phyloP scores from a whole-genome alignment of 1,139 yeast genomes.

The Debaryomyces udenii region DNA sequence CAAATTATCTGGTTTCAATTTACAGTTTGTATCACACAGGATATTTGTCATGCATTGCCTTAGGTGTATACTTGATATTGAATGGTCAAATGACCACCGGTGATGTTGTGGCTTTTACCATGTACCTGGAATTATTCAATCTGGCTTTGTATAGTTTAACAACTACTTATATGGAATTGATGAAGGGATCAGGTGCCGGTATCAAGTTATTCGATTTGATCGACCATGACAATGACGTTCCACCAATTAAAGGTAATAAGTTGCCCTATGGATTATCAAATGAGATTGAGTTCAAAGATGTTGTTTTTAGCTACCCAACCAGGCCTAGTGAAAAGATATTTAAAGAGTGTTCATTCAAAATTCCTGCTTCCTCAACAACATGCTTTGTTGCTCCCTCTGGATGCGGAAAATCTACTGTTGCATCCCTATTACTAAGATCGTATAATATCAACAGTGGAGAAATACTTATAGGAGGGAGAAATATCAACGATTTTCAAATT shows the following conservation, averaged over 20 bases:
- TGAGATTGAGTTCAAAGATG: conserved; percentile 65
- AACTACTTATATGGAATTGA: conserved; percentile 55
- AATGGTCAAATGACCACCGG: conserved; percentile 50
- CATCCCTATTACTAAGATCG: conserved; percentile 70
- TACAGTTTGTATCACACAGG: conserved; percentile 50
- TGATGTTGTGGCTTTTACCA: conserved; percentile 51
- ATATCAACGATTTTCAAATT: conserved; percentile 66
- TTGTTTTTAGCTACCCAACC: conserved; percentile 83
- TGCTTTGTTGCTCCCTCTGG: conserved; percentile 94
- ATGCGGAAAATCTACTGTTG: conserved; percentile 86
- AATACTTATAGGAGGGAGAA: conserved; percentile 66
- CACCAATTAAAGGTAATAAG: conserved; percentile 45
- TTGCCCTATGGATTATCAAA: conserved; percentile 50
- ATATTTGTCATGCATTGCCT: conserved; percentile 47
- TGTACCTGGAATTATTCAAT: conserved; percentile 53
- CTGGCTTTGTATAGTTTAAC: conserved; percentile 54
- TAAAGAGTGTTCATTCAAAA: conserved; percentile 59
- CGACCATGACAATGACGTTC: conserved; percentile 47
- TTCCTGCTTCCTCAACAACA: conserved; percentile 74
- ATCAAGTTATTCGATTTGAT: conserved; percentile 50
- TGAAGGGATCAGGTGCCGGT: conserved; percentile 61
- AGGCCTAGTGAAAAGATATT: conserved; percentile 77
- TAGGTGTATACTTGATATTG: conserved; percentile 48
- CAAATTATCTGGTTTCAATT: conserved; percentile 49
- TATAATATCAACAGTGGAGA: conserved; percentile 61